A percentile compares a stretch with the other conserved stretches of the same genome.
Conservation (phyloP, 495 filamentous ascomycete genomes). For the Pseudoneurospora amorphoporcata region DNA sequence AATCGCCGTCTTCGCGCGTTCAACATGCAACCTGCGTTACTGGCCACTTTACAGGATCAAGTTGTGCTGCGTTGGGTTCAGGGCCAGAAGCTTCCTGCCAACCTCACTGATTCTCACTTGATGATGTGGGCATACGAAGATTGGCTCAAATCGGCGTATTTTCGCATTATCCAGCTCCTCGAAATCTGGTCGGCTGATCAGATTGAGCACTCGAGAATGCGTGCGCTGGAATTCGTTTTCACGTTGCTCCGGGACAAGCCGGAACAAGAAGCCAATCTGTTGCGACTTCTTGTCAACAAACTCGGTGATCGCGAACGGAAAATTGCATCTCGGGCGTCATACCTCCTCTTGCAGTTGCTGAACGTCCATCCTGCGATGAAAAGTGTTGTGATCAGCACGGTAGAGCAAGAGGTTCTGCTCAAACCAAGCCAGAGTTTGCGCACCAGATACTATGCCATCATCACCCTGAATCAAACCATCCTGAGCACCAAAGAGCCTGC, state of each 20-base stretch:
- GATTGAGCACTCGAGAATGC: constrained; percentile 77
- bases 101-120: constrained; percentile 61
- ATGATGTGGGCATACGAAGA: constrained; percentile 90
- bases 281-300: constrained; percentile 89
- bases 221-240: constrained; percentile 78
- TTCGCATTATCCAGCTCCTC: constrained; percentile 79
- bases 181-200: constrained; percentile 90
- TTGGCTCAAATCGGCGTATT: constrained; percentile 85
- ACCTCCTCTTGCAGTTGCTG: constrained; percentile 81
- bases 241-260: constrained; percentile 90
- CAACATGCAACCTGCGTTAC: constrained; percentile 65
- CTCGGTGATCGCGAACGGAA: constrained; percentile 90
- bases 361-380: constrained; percentile 90
- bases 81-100: constrained; percentile 56
- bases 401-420: constrained; percentile 81
- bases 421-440: constrained; percentile 75
- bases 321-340: constrained; percentile 84
- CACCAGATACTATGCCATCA: constrained; percentile 90
- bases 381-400: constrained; percentile 63
- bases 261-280: constrained; percentile 90
- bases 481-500: constrained; percentile 70
- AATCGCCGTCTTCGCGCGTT: constrained; percentile 75
- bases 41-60: constrained; percentile 52
- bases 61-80: constrained; percentile 49
- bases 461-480: constrained; percentile 93